Conservation (phyloP, 805 yeast species). For the Metschnikowia koreensis region DNA sequence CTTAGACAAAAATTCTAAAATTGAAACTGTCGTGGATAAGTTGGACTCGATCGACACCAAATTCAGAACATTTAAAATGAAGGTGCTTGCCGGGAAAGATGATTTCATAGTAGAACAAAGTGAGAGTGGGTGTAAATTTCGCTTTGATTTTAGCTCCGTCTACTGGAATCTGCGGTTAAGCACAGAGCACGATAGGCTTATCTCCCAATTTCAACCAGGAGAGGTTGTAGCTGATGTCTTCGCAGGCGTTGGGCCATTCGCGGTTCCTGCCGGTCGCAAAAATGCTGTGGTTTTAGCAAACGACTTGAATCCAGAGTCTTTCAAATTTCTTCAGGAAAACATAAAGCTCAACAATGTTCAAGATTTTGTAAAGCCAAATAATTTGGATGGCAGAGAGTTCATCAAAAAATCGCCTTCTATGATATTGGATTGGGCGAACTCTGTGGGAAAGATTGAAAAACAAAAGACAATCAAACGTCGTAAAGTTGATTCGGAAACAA, state of each 20-base stretch:
- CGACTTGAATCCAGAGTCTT: conserved; percentile 89
- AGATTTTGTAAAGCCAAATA: conserved; percentile 57
- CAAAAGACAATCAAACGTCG: conserved; percentile 36
- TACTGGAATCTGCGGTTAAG: conserved; percentile 97
- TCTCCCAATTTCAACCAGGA: conserved; percentile 56
- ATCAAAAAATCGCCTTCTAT: conserved; percentile 59
- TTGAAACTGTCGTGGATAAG: conserved; percentile 90
- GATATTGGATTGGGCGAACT: conserved; percentile 46
- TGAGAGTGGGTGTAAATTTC: conserved; percentile 83
- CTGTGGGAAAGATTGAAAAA: conserved; percentile 34
- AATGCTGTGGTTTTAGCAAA: conserved; percentile 81
- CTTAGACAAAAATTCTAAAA: conserved; percentile 78
- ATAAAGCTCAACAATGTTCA: conserved; percentile 61
- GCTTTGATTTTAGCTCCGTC: conserved; percentile 87
- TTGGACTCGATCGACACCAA: conserved; percentile 81
- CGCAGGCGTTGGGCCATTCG: conserved; percentile 99
- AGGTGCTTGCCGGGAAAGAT: conserved; percentile 82
- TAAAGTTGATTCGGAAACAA: conserved; percentile 36
- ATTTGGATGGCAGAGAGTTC: conserved; percentile 81
- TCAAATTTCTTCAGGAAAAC: conserved; percentile 64
- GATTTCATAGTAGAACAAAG: conserved; percentile 78
- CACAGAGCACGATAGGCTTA: conserved; percentile 87
- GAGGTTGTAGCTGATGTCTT: conserved; percentile 90
- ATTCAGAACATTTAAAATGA: conserved; percentile 92
- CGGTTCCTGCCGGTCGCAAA: conserved; percentile 91